Evolutionary conservation across 2,329 filamentous ascomycete species (phyloP).

Genomic region (Colletotrichum sp.): DNA sequence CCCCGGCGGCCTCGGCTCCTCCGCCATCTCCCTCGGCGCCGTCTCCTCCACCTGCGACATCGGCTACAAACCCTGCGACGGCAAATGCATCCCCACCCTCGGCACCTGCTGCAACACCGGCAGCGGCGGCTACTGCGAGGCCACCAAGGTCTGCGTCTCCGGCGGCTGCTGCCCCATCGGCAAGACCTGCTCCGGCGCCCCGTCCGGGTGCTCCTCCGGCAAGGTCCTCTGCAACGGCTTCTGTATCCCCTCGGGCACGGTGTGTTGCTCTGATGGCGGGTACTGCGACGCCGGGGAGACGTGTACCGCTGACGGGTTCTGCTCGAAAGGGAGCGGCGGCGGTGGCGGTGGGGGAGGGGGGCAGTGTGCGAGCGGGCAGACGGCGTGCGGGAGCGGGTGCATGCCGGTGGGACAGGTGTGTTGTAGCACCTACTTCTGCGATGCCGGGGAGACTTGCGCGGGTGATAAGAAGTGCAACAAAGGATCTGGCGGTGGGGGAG

Average conservation of each 20-base stretch:
- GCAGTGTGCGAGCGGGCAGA: slow-evolving; percentile 17
- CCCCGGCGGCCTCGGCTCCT: slow-evolving; percentile 22
- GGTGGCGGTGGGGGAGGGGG: slow-evolving; percentile 24
- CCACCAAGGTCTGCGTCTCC: slow-evolving; percentile 31
- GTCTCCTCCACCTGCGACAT: slow-evolving; percentile 23
- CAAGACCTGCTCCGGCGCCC: slow-evolving; percentile 33
- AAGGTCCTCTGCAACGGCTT: slow-evolving; percentile 29
- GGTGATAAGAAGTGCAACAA: not conserved
- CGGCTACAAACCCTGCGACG: slow-evolving; percentile 30
- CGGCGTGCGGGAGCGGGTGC: slow-evolving; percentile 27
- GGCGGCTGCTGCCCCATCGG: slow-evolving; percentile 38
- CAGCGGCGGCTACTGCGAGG: slow-evolving; percentile 34
- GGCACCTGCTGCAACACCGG: slow-evolving; percentile 34
- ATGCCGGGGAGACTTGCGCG: slow-evolving; percentile 18
- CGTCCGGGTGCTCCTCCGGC: slow-evolving; percentile 28
- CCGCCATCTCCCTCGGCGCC: slow-evolving; percentile 24
- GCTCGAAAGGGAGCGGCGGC: slow-evolving; percentile 18
- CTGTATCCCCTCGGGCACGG: slow-evolving; percentile 35
- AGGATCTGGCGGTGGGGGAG: not conserved
- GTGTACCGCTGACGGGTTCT: slow-evolving; percentile 29
- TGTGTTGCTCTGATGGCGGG: slow-evolving; percentile 32
- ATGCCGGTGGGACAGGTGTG: slow-evolving; percentile 33
- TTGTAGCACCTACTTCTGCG: slow-evolving; percentile 26
- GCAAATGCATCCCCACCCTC: slow-evolving; percentile 32
- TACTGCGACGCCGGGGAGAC: slow-evolving; percentile 35